Percentiles rank a stretch among this genome's conserved stretches.
Evolutionary conservation across 2,329 filamentous ascomycete species (phyloP).

Genomic region (Colletotrichum somersetense): DNA sequence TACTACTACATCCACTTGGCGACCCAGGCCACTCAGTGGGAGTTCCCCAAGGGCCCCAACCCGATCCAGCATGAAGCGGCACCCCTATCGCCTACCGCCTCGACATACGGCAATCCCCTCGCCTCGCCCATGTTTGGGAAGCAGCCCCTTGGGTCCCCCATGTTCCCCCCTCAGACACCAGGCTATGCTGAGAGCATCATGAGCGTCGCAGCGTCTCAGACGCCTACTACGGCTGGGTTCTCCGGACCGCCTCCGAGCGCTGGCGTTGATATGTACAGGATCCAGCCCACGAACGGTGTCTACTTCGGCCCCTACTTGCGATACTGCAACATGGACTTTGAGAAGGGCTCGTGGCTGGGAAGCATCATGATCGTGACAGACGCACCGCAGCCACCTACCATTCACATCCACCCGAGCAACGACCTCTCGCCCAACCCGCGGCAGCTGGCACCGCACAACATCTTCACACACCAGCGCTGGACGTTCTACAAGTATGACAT

Average conservation of each 20-base stretch:
- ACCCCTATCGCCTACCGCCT: constrained; percentile 85
- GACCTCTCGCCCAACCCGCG: constrained; percentile 94
- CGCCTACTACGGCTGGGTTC: constrained; percentile 85
- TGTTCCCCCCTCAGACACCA: constrained; percentile 84
- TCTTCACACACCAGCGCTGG: constrained; percentile 93
- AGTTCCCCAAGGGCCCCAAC: constrained; percentile 96
- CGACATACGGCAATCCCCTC: constrained; percentile 80
- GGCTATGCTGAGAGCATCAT: constrained; percentile 89
- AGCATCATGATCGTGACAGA: constrained; percentile 96
- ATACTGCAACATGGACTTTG: constrained; percentile 97
- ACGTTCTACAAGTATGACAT: constrained; percentile 96
- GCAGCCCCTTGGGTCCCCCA: constrained; percentile 81
- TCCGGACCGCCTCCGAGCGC: constrained; percentile 88
- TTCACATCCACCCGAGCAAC: constrained; percentile 90
- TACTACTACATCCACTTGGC: constrained; percentile 99
- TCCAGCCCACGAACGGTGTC: constrained; percentile 93
- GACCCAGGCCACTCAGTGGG: constrained; percentile 97
- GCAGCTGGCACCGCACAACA: constrained; percentile 84
- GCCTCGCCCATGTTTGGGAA: constrained; percentile 77
- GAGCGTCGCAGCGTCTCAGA: constrained; percentile 80
- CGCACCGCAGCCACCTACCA: constrained; percentile 90
- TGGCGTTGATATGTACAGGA: constrained; percentile 94
- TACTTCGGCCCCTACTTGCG: constrained; percentile 97
- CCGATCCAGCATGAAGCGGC: constrained; percentile 85
- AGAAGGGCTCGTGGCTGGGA: constrained; percentile 90